Evolutionary conservation across 2,329 filamentous ascomycete genomes (phyloP).

Genomic region (Diaporthe vaccinii): DNA sequence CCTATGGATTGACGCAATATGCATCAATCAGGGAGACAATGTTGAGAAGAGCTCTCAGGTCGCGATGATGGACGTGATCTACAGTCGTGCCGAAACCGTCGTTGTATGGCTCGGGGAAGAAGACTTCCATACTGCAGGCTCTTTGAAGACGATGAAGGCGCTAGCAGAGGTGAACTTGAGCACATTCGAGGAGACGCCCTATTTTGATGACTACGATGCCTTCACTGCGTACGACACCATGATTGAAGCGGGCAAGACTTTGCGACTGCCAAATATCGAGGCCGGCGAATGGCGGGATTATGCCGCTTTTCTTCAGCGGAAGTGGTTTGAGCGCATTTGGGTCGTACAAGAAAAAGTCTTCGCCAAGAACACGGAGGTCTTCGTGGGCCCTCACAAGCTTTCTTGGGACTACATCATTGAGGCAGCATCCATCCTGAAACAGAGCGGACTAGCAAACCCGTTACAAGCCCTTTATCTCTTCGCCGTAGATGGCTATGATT

Average conservation of each 20-base stretch:
- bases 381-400: neutral
- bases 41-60: slow-evolving; percentile 36
- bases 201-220: neutral
- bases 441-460: neutral
- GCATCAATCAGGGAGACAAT: slow-evolving; percentile 34
- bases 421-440: neutral
- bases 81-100: slow-evolving; percentile 12
- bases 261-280: neutral
- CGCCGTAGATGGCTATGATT: slow-evolving; percentile 1
- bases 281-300: slow-evolving; percentile 26
- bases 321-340: slow-evolving; percentile 44
- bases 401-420: neutral
- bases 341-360: slow-evolving; percentile 42
- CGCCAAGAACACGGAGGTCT: slow-evolving; percentile 36
- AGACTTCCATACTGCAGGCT: neutral
- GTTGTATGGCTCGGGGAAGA: slow-evolving; percentile 35
- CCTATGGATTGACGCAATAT: slow-evolving; percentile 35
- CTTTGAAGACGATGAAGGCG: slow-evolving; percentile 1
- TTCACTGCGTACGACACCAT: slow-evolving; percentile 8
- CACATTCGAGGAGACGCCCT: neutral
- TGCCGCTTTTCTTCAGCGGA: slow-evolving; percentile 13
- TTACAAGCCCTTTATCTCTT: slow-evolving; percentile 3
- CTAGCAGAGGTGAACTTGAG: neutral
- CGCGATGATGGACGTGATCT: slow-evolving; percentile 29
- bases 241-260: neutral